Percentiles rank a stretch among this genome's conserved stretches.
phyloP scores from a whole-genome alignment of 768 basidiomycete genomes.

The Suillus spraguei region DNA sequence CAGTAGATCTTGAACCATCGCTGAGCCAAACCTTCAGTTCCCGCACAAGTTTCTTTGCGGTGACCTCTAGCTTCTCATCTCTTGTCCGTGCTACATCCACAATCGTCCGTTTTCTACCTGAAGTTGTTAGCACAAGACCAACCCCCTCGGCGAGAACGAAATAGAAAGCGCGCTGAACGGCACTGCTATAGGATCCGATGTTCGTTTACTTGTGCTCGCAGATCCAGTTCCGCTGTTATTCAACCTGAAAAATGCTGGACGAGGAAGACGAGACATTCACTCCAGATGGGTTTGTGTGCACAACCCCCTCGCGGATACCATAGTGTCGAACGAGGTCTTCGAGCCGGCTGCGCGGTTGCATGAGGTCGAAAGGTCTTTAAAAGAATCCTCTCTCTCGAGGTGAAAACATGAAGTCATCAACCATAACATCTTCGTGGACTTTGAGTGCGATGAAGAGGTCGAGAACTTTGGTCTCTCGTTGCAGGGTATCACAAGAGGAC shows the following conservation, averaged over 20 bases:
- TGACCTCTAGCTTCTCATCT: slow-evolving; percentile 58
- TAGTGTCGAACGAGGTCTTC: slow-evolving; percentile 67
- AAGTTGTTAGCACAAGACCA: slow-evolving; percentile 36
- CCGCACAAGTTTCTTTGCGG: slow-evolving; percentile 53
- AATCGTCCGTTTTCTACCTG: slow-evolving; percentile 51
- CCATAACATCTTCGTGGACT: slow-evolving; percentile 77
- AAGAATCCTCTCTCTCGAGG: slow-evolving; percentile 72
- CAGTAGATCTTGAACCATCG: slow-evolving; percentile 7
- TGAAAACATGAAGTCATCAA: slow-evolving; percentile 76
- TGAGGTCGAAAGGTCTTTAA: slow-evolving; percentile 76
- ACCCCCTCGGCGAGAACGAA: slow-evolving; percentile 42
- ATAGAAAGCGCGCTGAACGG: slow-evolving; percentile 41
- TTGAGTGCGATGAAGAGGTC: slow-evolving; percentile 82
- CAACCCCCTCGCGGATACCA: slow-evolving; percentile 42
- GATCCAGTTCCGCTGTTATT: slow-evolving; percentile 11
- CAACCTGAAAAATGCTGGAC: slow-evolving; percentile 5
- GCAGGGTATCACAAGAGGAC: slow-evolving; percentile 41
- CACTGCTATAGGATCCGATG: slow-evolving; percentile 20
- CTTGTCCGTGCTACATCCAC: slow-evolving; percentile 51
- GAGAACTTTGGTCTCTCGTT: slow-evolving; percentile 74
- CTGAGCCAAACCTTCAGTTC: slow-evolving; percentile 49
- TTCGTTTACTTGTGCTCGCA: slow-evolving; percentile 2
- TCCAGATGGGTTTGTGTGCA: slow-evolving; percentile 19
- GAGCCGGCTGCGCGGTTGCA: slow-evolving; percentile 71
- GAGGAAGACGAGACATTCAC: slow-evolving; percentile 10